Percentiles rank a stretch among this genome's conserved stretches.
These are phyloP conservation scores for Lolium rigidum DNA, from an alignment of 176 grass and related monocot species.

Conservation along the genomic window DNA sequence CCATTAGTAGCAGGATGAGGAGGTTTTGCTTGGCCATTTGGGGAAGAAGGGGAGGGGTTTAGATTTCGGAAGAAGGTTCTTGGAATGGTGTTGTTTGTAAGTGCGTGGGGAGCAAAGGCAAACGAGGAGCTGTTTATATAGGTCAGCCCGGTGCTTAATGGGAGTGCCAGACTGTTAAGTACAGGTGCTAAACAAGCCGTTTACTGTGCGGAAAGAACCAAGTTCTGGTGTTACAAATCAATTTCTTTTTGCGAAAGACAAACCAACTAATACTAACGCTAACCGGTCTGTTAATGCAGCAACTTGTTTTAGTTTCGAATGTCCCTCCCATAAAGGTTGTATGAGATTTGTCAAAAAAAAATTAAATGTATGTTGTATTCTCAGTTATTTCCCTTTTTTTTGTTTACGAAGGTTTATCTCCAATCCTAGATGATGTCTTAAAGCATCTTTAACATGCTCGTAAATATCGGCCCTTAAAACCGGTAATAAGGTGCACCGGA, in stretches of 20 bases:
- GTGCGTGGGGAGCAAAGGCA: background rate
- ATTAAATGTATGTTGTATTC: too few species aligned
- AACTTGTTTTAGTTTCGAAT: background rate
- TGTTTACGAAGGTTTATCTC: too few species aligned
- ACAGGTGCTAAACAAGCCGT: background rate
- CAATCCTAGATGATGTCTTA: too few species aligned
- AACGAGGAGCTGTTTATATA: conserved; percentile 26
- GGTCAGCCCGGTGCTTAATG: background rate
- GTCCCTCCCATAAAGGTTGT: too few species aligned
- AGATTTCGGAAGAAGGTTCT: background rate
- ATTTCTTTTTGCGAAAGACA: too few species aligned
- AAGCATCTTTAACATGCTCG: too few species aligned
- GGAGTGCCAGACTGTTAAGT: background rate
- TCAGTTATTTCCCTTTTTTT: too few species aligned
- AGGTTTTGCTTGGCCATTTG: conserved; percentile 34
- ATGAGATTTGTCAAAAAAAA: too few species aligned
- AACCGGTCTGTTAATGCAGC: background rate
- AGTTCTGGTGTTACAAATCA: background rate
- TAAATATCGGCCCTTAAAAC: too few species aligned
- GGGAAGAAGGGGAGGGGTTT: background rate
- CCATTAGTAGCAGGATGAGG: conserved; percentile 29
- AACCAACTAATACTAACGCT: background rate
- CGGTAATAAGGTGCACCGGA: too few species aligned
- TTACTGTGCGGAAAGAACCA: background rate
- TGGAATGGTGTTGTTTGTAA: background rate